Evolutionary conservation across 31 red algal genomes (phyloP).

Genomic region (Bonnemaisonia californica): DNA sequence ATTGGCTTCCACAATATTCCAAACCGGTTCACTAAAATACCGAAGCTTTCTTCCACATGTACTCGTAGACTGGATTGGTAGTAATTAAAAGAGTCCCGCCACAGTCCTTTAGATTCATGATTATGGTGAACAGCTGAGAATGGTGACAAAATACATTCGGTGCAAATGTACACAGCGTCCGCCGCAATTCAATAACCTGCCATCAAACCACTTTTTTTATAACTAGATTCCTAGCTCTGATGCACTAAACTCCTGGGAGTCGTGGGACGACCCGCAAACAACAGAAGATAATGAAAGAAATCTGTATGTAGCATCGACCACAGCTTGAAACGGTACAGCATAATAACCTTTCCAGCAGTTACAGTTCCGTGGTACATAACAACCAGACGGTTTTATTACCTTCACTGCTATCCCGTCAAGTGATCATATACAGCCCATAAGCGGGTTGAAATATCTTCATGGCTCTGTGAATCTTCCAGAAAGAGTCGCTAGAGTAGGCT

Average conservation of each 20-base stretch:
- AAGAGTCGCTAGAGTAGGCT: too few species aligned
- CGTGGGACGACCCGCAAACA: slow-evolving; percentile 17
- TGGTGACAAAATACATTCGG: not conserved
- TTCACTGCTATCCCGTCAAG: too few species aligned
- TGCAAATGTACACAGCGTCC: slow-evolving; percentile 35
- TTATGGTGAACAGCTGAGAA: not conserved
- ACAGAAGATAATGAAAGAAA: slow-evolving; percentile 30
- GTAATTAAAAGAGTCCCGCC: slow-evolving; percentile 15
- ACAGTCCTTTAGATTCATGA: not conserved
- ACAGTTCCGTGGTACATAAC: slow-evolving; percentile 6
- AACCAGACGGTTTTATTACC: too few species aligned
- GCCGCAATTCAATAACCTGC: slow-evolving; percentile 30
- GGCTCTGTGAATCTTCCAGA: too few species aligned
- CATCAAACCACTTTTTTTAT: slow-evolving; percentile 4
- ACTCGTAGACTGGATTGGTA: slow-evolving; percentile 1
- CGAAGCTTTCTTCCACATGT: slow-evolving; percentile 9
- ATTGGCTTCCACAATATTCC: slow-evolving; percentile 2
- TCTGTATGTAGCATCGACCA: slow-evolving; percentile 17
- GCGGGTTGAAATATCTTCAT: too few species aligned
- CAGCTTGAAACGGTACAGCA: slow-evolving; percentile 27
- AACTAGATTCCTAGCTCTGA: slow-evolving; percentile 22
- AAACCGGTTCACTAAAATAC: not conserved
- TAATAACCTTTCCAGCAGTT: slow-evolving; percentile 23
- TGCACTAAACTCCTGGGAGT: not conserved
- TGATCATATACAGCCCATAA: too few species aligned